phyloP scores from a whole-genome alignment of 1,284 basidiomycete genomes.

The Apiotrichum brassicae region DNA sequence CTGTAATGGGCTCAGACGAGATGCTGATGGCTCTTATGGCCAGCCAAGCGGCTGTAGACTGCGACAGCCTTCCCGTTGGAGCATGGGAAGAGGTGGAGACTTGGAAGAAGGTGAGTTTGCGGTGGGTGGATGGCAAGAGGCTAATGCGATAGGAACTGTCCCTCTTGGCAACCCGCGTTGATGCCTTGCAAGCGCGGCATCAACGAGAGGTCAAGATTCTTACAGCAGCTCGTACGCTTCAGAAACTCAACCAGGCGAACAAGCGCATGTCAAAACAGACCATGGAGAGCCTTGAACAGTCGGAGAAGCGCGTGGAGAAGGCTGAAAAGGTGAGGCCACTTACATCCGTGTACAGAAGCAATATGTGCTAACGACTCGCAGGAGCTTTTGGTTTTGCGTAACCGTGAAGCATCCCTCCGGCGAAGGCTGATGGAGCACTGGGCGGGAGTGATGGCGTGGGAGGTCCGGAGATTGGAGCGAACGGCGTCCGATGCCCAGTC shows the following conservation, averaged over 20 bases:
- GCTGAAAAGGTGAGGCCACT: constrained; percentile 40
- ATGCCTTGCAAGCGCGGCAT: constrained; percentile 38
- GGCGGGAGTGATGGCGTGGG: constrained; percentile 47
- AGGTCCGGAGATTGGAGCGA: constrained; percentile 41
- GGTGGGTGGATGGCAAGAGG: neutral
- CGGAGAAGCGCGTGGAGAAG: constrained; percentile 43
- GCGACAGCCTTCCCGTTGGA: constrained; percentile 65
- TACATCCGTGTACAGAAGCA: neutral
- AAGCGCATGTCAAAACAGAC: constrained; percentile 47
- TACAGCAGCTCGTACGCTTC: constrained; percentile 44
- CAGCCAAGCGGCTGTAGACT: constrained; percentile 69
- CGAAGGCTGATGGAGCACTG: constrained; percentile 46
- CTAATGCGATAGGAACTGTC: constrained; percentile 34
- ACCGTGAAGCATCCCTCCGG: constrained; percentile 39
- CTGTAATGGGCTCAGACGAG: constrained; percentile 53
- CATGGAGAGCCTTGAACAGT: constrained; percentile 43
- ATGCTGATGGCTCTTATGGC: constrained; percentile 74
- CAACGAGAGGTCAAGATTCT: constrained; percentile 48
- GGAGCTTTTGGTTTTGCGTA: constrained; percentile 43
- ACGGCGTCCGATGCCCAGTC: constrained; percentile 16
- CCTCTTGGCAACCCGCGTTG: constrained; percentile 36
- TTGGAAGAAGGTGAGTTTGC: constrained; percentile 67
- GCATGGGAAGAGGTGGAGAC: constrained; percentile 82
- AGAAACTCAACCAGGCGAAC: constrained; percentile 44
- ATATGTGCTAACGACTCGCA: constrained; percentile 7